A percentile compares a stretch with the other conserved stretches of the same genome.
Conservation (phyloP, 129 eudicot species). For the Chrysanthemum seticuspe region DNA sequence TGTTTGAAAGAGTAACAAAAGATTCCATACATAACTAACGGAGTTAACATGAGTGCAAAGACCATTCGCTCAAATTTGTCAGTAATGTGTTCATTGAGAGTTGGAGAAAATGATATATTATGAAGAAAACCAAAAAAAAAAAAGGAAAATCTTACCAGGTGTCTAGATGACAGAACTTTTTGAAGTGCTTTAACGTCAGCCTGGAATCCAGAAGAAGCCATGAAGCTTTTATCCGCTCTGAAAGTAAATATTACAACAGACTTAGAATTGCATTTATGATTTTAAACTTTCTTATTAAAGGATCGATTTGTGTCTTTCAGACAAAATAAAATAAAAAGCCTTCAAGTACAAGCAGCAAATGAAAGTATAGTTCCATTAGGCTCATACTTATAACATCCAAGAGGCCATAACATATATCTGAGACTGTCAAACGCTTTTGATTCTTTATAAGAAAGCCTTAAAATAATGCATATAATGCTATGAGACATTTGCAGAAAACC, state of each 20-base stretch:
- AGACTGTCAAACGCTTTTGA: too few relatives aligned
- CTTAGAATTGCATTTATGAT: neutral
- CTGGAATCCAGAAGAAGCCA: conserved; percentile 99
- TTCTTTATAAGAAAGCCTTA: too few relatives aligned
- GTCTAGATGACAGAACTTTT: conserved; percentile 87
- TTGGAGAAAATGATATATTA: neutral
- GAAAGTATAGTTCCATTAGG: neutral
- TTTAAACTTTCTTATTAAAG: neutral
- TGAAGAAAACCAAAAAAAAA: neutral
- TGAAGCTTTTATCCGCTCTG: conserved; percentile 87
- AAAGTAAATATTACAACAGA: conserved; percentile 12
- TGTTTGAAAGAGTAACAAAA: neutral
- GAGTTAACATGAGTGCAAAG: conserved; percentile 1
- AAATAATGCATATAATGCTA: too few relatives aligned
- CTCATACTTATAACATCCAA: neutral
- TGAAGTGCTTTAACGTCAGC: conserved; percentile 97
- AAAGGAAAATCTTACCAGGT: conserved; percentile 59
- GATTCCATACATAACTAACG: neutral
- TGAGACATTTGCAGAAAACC: too few relatives aligned
- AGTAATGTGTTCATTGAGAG: neutral
- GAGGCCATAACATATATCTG: neutral
- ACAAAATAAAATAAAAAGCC: neutral
- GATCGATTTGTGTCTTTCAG: neutral
- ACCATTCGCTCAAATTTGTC: neutral
- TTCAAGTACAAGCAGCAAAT: neutral